Conservation (phyloP, 768 basidiomycete genomes). For the Boletus rufocinnamomeus region DNA sequence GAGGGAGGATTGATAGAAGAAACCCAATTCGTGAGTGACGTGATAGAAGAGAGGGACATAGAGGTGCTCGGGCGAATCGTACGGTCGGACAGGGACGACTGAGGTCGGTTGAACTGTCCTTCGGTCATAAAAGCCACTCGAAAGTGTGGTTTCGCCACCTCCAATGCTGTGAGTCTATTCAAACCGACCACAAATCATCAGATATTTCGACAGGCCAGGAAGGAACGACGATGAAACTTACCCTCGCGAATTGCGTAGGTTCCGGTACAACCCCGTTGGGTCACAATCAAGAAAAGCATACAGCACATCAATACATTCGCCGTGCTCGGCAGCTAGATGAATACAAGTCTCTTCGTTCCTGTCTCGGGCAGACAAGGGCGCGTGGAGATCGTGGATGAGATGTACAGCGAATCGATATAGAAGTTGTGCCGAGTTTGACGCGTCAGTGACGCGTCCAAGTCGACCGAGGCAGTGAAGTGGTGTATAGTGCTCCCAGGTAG, state of each 20-base stretch:
- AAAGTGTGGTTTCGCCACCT: slow-evolving; percentile 69
- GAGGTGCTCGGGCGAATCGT: slow-evolving; percentile 50
- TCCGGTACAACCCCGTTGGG: slow-evolving; percentile 51
- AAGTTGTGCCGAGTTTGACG: slow-evolving; percentile 38
- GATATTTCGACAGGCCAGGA: background rate
- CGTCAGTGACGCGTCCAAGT: slow-evolving; percentile 35
- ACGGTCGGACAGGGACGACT: slow-evolving; percentile 54
- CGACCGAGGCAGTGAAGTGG: slow-evolving; percentile 68
- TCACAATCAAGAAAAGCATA: slow-evolving; percentile 68
- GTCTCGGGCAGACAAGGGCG: slow-evolving; percentile 67
- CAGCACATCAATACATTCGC: slow-evolving; percentile 62
- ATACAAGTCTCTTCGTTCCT: slow-evolving; percentile 74
- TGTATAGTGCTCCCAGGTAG: slow-evolving; percentile 61
- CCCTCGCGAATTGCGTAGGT: slow-evolving; percentile 72
- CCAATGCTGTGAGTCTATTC: slow-evolving; percentile 54
- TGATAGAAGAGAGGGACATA: slow-evolving; percentile 49
- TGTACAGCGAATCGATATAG: slow-evolving; percentile 65
- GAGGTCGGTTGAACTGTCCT: slow-evolving; percentile 46
- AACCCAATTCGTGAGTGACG: slow-evolving; percentile 43
- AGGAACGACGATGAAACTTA: slow-evolving; percentile 36
- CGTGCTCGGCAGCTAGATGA: slow-evolving; percentile 77
- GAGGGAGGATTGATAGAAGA: slow-evolving; percentile 20
- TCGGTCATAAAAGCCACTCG: slow-evolving; percentile 60
- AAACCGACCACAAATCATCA: background rate
- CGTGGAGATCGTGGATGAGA: slow-evolving; percentile 67